A percentile compares a stretch with the other conserved stretches of the same genome.
phyloP scores from a whole-genome alignment of 805 yeast species.

The Kodamaea laetipori region DNA sequence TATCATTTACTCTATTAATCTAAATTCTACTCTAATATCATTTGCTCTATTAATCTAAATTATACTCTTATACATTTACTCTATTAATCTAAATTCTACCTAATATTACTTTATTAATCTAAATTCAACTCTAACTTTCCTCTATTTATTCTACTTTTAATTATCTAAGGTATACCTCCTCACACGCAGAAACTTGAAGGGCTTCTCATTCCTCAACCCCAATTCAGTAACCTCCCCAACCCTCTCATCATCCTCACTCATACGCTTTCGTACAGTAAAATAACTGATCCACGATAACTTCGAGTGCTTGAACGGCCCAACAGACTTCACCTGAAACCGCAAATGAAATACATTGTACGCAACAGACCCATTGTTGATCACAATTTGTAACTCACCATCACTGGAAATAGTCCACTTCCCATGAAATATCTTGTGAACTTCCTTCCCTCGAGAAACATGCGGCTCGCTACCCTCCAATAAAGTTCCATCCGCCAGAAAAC shows the following conservation, averaged over 20 bases:
- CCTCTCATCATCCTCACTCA: constrained; percentile 44
- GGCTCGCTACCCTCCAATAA: constrained; percentile 18
- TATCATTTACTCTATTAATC: too few relatives aligned
- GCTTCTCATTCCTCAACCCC: constrained; percentile 68
- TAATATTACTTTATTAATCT: too few relatives aligned
- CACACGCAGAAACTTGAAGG: constrained; percentile 75
- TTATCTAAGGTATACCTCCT: constrained; percentile 32
- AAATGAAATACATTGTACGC: constrained; percentile 65
- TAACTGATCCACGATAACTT: constrained; percentile 72
- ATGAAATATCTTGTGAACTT: constrained; percentile 37
- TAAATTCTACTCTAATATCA: too few relatives aligned
- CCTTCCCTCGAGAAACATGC: constrained; percentile 18
- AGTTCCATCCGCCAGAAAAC: constrained; percentile 20
- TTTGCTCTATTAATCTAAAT: too few relatives aligned
- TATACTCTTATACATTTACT: too few relatives aligned
- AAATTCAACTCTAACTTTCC: too few relatives aligned
- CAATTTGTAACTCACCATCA: constrained; percentile 52
- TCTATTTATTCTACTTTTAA: too few relatives aligned
- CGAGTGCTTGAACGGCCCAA: constrained; percentile 58
- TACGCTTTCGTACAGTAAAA: constrained; percentile 51
- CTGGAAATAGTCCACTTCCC: constrained; percentile 63
- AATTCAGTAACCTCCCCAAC: constrained; percentile 52
- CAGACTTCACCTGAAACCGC: constrained; percentile 56
- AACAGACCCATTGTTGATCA: constrained; percentile 58
- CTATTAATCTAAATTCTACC: too few relatives aligned